Evolutionary conservation across 352 stramenopile species (phyloP), one percentile per base, ranked within the genome.

Genomic region (Phytophthora lateralis): DNA sequence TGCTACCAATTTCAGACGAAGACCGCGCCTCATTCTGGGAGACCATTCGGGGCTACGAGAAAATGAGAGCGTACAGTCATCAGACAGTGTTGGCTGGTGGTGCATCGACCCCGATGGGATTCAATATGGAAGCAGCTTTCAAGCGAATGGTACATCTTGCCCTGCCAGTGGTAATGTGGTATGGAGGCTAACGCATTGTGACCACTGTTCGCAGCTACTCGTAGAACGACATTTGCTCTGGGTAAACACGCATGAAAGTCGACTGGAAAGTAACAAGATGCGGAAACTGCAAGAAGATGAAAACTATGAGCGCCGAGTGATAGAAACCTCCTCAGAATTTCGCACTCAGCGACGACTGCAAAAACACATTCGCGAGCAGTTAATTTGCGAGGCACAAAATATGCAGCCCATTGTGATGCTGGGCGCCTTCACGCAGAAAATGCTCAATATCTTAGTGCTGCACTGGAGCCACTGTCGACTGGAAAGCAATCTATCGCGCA

Each of bases 41-140:
- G 24, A 76, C 66, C 1, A 80, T 89, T 54, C 60, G 58, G 8
- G 62, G 59, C 29, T 84, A 85, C 39, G 73, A 84, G 32, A 69
- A 55, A 17, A 55, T 87, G 39, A 59, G 82, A 15, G 46, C 52
- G 12, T 65, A 58, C 57, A 75, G 77, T 12, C 68, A 80, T 39
- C 56, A 56, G 14, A 63, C 45, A 24, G 67, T 66, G 2, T 11
- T 82, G 7, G 43, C 74, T 21, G 55, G 54, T 32, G 70, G 73
- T 18, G 66, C 78, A 26, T 60, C 69, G 4, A 82, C 75, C 17
- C 70, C 71, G 1, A 77, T 89, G 53, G 70, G 72, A 0, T 89
- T 85, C 47, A 89, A 89, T 50, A 76, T 79, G 61, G 67, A 85
- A 58, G 70, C 79, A 27, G 76, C 79, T 27, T 87, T 81, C 55